Base-by-base conservation (phyloP, 1,139 yeast species). In the Hyphopichia pseudoburtonii region DNA sequence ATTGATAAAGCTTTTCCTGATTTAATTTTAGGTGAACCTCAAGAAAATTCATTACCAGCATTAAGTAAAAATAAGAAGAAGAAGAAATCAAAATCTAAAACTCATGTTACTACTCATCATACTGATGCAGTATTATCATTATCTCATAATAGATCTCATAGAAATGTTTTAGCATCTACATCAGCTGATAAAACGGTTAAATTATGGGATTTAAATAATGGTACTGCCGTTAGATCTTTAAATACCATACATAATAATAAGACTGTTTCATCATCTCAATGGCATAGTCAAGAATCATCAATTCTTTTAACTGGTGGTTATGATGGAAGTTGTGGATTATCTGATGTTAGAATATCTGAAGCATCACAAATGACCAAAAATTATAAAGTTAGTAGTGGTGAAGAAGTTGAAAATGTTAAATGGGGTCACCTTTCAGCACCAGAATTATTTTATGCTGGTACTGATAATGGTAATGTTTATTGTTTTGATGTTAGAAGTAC, bases 1-100 rank as follows among this genome's bases (percentile, higher is more conserved):
- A 75, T 90, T 30, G 97, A 94, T 56, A 87, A 88, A 54, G 94
- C 96, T 19, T 92, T 87, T 74, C 99, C 99, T 14, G 96, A 89
- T 55, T 73, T 86, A 51, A 88, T 94, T 42, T 73, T 92, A 43
- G 98, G 98, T 34, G 95, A 86, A 56, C 80, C 82, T 22, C 73
- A 70, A 32, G 71, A 72, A 29, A 74, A 72, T 47, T 70, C 79
- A 8, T 54, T 67, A 31, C 60, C 71, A 6, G 62, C 66, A 4
- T 52, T 56, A 44, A 61, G 51, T 30, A 71, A 70, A 53, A 71
- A 71, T 53, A 70, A 69, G 48, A 73, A 73, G 54, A 72, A 73
- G 56, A 76, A 73, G 66, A 79, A 77, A 64, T 64, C 64, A 47
- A 71, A 70, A 56, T 60, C 64, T 39, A 60, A 64, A 39, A 55